Conservation (phyloP, 345 rosid species). For the Xanthoceras sorbifolium region DNA sequence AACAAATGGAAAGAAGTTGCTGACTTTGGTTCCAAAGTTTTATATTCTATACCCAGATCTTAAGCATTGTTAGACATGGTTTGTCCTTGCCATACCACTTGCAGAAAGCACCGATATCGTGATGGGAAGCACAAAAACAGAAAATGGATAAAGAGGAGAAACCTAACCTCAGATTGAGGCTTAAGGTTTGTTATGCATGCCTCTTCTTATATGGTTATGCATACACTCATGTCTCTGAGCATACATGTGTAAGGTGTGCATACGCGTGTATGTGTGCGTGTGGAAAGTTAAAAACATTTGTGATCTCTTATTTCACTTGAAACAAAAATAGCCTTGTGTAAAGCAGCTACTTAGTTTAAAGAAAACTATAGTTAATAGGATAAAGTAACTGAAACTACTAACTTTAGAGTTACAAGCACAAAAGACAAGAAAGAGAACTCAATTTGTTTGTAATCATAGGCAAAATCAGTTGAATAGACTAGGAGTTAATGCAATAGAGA, state of each 20-base stretch:
- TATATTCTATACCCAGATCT: constrained; percentile 1
- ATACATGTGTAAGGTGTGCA: neutral
- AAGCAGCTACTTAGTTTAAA: neutral
- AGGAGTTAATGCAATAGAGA: too few species aligned
- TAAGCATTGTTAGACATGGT: neutral
- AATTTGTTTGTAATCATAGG: neutral
- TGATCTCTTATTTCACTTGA: neutral
- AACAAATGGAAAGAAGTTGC: constrained; percentile 2
- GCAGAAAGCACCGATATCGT: neutral
- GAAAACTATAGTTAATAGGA: neutral
- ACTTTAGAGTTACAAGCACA: neutral
- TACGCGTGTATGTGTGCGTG: neutral
- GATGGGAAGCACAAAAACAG: neutral
- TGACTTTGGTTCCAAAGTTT: neutral
- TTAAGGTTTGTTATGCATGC: neutral
- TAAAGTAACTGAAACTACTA: neutral
- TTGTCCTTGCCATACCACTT: neutral
- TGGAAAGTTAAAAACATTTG: neutral
- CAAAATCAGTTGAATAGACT: neutral
- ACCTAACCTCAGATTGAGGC: neutral
- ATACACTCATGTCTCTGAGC: neutral
- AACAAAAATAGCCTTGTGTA: neutral
- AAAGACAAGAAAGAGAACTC: neutral
- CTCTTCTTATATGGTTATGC: neutral
- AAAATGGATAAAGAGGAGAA: constrained; percentile 7